A percentile compares a stretch with the other conserved stretches of the same genome.
These are phyloP conservation scores for Juncus inflexus DNA, from an alignment of 176 grass and related monocot species.

Conservation along the genomic window DNA sequence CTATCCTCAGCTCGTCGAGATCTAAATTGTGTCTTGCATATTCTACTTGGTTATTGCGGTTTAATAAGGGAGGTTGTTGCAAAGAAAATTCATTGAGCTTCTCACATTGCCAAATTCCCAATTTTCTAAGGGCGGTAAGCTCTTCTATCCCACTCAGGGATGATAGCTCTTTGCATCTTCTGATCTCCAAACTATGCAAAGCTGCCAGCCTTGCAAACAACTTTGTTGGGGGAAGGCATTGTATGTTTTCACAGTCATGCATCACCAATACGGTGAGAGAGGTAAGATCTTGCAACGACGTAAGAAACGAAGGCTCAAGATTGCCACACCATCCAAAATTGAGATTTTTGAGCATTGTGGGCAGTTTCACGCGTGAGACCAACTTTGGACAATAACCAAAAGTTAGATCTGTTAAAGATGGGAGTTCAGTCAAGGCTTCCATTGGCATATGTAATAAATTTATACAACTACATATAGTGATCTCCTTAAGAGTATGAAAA, in stretches of 20 bases:
- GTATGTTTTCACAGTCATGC: constrained; percentile 1
- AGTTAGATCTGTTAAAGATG: background rate
- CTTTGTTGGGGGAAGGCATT: constrained; percentile 1
- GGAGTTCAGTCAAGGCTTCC: background rate
- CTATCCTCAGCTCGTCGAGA: background rate
- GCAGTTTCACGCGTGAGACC: background rate
- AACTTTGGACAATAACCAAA: constrained; percentile 6
- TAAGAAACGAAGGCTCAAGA: background rate
- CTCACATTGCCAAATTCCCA: constrained; percentile 1
- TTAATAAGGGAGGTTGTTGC: background rate
- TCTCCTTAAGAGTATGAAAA: constrained; percentile 5
- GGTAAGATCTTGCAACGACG: constrained; percentile 1
- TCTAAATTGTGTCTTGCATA: background rate
- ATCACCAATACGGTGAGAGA: constrained; percentile 10
- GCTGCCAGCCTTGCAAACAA: constrained; percentile 17
- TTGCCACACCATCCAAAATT: background rate
- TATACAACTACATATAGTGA: background rate
- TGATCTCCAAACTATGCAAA: background rate
- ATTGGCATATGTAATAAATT: constrained; percentile 21
- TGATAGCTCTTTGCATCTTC: constrained; percentile 7
- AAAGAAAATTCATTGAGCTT: constrained; percentile 9
- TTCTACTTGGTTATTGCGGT: no score
- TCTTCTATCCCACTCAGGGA: constrained; percentile 27
- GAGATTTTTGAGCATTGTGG: background rate
- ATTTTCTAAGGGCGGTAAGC: constrained; percentile 19